Evolutionary conservation across 768 basidiomycete species (phyloP), one percentile per base, ranked within the genome.

Genomic region (Kwoniella botswanensis): DNA sequence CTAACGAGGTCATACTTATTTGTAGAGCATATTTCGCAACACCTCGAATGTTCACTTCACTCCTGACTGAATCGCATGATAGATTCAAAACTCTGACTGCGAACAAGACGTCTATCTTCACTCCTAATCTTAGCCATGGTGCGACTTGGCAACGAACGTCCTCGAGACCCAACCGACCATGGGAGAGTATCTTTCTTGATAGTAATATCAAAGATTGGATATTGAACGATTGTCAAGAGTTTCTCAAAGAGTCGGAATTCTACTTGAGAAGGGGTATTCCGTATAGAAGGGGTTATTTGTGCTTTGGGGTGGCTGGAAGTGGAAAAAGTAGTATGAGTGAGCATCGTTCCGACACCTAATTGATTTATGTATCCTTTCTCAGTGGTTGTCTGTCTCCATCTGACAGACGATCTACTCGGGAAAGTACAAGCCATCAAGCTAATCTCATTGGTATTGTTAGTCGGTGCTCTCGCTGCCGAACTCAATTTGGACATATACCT

Each of bases 381-480:
- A 4, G 35, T 35, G 35, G 4, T 35, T 35, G 1, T 4, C 35
- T 35, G 35, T 35, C 35, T 35, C 35, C 4, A 35, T 35, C 35
- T 35, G 35, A 35, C 35, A 35, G 4, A 35, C 4, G 35, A 35
- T 35, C 4, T 4, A 35, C 35, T 35, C 4, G 3, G 35, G 35
- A 35, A 35, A 35, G 35, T 6, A 35, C 35, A 6, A 4, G 35
- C 6, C 35, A 9, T 35, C 35, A 35, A 35, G 35, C 35, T 35
- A 6, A 35, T 35, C 7, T 4, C 35, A 35, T 35, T 35, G 35
- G 6, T 35, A 35, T 4, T 1, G 3, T n/a, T 35, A 69, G 67
- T 70, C 77, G 92, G 93, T 74, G 88, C 93, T 17, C 89, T 94
- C 41, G 93, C 93, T 11, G 26, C 57, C 3, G 63, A 71, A 35